phyloP scores from a whole-genome alignment of 768 basidiomycete genomes.

The Leccinellum luteum region DNA sequence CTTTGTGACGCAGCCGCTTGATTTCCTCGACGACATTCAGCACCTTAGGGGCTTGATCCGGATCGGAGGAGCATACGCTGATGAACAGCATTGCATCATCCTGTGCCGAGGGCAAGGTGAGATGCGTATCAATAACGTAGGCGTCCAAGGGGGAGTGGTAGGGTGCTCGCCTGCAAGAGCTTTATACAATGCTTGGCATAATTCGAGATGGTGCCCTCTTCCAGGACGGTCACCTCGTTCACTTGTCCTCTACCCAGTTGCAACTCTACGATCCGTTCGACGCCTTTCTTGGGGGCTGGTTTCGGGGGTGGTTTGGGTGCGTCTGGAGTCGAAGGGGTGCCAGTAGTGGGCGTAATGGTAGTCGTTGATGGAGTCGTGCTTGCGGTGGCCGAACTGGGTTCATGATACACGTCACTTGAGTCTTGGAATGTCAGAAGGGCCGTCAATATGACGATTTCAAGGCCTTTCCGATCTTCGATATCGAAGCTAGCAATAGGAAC shows the following conservation, averaged over 20 bases:
- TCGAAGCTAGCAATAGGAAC: constrained; percentile 57
- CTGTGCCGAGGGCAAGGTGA: constrained; percentile 31
- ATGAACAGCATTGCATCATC: constrained; percentile 82
- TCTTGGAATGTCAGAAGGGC: constrained; percentile 79
- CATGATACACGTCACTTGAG: constrained; percentile 53
- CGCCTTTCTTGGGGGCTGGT: constrained; percentile 61
- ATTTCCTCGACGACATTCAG: constrained; percentile 77
- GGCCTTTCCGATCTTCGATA: constrained; percentile 79
- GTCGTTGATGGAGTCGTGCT: constrained; percentile 1
- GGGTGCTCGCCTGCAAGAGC: constrained; percentile 52
- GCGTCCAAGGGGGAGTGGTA: not conserved
- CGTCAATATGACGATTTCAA: constrained; percentile 78
- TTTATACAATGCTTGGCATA: constrained; percentile 68
- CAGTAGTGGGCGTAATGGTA: not conserved
- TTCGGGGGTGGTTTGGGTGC: constrained; percentile 52
- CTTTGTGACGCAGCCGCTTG: constrained; percentile 74
- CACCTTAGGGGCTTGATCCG: constrained; percentile 71
- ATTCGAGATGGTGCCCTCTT: constrained; percentile 60
- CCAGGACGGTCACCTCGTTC: constrained; percentile 70
- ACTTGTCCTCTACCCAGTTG: constrained; percentile 65
- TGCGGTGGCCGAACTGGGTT: constrained; percentile 22
- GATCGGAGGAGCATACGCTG: constrained; percentile 61
- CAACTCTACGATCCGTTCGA: constrained; percentile 69
- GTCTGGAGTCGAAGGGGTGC: constrained; percentile 3
- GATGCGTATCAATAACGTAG: not conserved